phyloP scores from a whole-genome alignment of 257 asterid genomes.

The Voacanga thouarsii region DNA sequence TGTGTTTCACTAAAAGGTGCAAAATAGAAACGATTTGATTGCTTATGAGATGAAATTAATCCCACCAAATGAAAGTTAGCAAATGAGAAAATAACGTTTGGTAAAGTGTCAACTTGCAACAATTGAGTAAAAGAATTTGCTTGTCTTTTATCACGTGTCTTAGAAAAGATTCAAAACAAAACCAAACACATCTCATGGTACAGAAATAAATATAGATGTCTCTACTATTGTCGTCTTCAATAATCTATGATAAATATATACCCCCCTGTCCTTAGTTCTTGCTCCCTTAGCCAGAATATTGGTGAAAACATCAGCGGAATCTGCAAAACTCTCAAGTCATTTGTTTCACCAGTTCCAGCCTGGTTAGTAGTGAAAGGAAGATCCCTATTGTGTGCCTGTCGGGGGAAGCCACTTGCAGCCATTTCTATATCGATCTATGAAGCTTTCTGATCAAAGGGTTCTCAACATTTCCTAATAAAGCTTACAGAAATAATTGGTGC shows the following conservation, averaged over 20 bases:
- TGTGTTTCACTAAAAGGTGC: background rate
- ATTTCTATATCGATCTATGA: background rate
- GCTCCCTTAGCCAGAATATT: background rate
- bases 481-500: background rate
- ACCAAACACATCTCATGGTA: background rate
- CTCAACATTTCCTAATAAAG: background rate
- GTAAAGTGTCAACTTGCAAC: conserved; percentile 1
- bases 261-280: background rate
- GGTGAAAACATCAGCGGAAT: background rate
- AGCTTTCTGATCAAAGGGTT: background rate
- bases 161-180: background rate
- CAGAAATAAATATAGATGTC: background rate
- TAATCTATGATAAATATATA: background rate
- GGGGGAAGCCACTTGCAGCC: background rate
- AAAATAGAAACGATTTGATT: conserved; percentile 1
- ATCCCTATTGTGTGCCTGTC: background rate
- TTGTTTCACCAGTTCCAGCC: background rate
- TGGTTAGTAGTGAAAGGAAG: background rate
- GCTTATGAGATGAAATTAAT: background rate
- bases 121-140: background rate
- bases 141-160: conserved; percentile 5
- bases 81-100: conserved; percentile 1
- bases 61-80: background rate
- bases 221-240: background rate
- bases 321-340: background rate